These are phyloP conservation scores for Echinosophora koreensis DNA, from an alignment of 306 rosid genomes.

Conservation along the genomic window DNA sequence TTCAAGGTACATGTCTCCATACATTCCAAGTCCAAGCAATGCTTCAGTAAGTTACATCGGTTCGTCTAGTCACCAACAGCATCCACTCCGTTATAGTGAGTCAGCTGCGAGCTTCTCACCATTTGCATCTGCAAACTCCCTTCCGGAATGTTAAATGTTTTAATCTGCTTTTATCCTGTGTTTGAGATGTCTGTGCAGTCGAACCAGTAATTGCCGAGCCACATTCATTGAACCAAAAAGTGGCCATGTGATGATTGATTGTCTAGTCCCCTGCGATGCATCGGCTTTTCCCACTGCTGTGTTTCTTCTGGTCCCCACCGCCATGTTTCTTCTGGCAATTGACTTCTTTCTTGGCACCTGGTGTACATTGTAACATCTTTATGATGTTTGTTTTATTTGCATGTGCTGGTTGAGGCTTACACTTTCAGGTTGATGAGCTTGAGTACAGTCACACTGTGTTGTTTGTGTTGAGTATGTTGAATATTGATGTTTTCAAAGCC, in stretches of 20 bases:
- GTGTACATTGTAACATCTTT: conserved; percentile 55
- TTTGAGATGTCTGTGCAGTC: conserved; percentile 33
- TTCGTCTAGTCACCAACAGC: conserved; percentile 81
- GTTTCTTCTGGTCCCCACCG: conserved; percentile 21
- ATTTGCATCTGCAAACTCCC: conserved; percentile 82
- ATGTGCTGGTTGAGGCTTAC: conserved; percentile 47
- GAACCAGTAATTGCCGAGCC: conserved; percentile 42
- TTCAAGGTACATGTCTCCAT: conserved; percentile 76
- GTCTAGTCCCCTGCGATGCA: conserved; percentile 25
- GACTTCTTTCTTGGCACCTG: conserved; percentile 46
- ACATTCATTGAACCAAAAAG: conserved; percentile 11
- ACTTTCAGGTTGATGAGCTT: conserved; percentile 45
- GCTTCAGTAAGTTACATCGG: conserved; percentile 70
- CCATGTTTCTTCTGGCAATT: conserved; percentile 34
- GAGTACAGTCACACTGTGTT: conserved; percentile 42
- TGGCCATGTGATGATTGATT: conserved; percentile 22
- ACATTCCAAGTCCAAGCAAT: conserved; percentile 79
- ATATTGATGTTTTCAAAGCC: conserved; percentile 44
- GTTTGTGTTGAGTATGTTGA: conserved; percentile 41
- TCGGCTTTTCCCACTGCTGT: not conserved
- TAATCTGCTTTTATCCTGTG: conserved; percentile 8
- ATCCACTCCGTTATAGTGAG: conserved; percentile 78
- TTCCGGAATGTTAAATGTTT: conserved; percentile 74
- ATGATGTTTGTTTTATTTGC: conserved; percentile 49
- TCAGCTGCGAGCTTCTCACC: conserved; percentile 98